Percentiles rank a stretch among this genome's conserved stretches.
Conservation (phyloP, 23 red algal genomes). For the Agarophyton chilense region DNA sequence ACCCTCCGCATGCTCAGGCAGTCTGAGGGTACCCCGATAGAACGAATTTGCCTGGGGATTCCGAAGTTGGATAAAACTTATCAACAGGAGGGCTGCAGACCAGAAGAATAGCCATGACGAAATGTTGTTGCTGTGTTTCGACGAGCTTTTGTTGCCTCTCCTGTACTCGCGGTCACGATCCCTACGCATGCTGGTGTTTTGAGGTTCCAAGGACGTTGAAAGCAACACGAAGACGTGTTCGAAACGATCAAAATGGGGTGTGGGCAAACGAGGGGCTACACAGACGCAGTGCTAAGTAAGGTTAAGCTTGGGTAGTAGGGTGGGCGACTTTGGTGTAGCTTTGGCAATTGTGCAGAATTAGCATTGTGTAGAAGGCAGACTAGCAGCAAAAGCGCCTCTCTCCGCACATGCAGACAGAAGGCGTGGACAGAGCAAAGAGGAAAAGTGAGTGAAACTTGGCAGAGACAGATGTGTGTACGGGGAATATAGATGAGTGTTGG, state of each 20-base stretch:
- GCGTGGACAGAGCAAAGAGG: not conserved
- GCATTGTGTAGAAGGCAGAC: not conserved
- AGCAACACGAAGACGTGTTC: no score
- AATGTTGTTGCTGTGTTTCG: slow-evolving; percentile 35
- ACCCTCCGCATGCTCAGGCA: slow-evolving; percentile 53
- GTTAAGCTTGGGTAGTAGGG: no score
- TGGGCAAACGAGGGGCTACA: no score
- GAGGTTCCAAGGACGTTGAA: not conserved
- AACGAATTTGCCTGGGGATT: slow-evolving; percentile 37
- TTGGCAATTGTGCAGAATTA: not conserved
- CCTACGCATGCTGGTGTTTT: not conserved
- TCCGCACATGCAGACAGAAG: not conserved
- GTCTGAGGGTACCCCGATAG: slow-evolving; percentile 15
- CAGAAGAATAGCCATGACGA: slow-evolving; percentile 96
- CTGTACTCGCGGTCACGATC: slow-evolving; percentile 54
- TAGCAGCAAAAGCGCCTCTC: not conserved
- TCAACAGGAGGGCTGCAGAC: slow-evolving; percentile 76
- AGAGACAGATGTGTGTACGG: not conserved
- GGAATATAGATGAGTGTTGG: not conserved
- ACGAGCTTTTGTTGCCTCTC: slow-evolving; percentile 28
- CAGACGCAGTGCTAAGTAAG: no score
- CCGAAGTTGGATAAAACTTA: slow-evolving; percentile 82
- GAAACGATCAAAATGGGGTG: no score
- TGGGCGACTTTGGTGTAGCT: not conserved
- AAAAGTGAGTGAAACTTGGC: not conserved